phyloP scores from a whole-genome alignment of 2,329 filamentous ascomycete species.

The Monosporascus sp. region DNA sequence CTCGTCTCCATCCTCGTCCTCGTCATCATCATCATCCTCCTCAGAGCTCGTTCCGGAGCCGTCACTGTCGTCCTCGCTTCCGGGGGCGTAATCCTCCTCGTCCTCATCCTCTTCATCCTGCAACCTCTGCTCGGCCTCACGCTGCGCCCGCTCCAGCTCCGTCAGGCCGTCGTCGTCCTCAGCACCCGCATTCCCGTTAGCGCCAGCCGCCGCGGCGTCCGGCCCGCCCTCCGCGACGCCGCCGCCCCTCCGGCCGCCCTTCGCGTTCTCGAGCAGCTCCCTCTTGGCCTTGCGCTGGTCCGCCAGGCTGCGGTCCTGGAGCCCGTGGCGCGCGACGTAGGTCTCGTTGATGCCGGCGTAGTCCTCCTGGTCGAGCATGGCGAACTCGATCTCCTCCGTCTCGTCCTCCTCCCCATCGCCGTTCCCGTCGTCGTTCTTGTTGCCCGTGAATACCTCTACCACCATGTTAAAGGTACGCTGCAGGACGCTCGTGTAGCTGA shows the following conservation, averaged over 20 bases:
- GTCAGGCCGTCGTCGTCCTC: constrained; percentile 40
- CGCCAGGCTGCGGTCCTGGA: constrained; percentile 65
- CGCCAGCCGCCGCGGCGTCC: constrained; percentile 26
- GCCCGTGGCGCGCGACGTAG: constrained; percentile 56
- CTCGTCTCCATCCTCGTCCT: constrained; percentile 34
- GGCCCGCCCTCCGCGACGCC: constrained; percentile 30
- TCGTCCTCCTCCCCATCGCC: constrained; percentile 33
- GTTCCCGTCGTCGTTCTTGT: background rate
- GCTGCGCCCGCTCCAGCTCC: constrained; percentile 44
- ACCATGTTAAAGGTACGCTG: constrained; percentile 66
- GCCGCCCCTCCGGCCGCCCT: constrained; percentile 41
- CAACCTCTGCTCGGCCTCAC: constrained; percentile 46
- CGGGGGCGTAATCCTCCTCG: constrained; percentile 63
- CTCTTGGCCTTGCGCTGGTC: constrained; percentile 62
- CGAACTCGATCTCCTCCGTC: constrained; percentile 60
- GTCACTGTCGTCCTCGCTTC: constrained; percentile 54
- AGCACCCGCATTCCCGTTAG: constrained; percentile 42
- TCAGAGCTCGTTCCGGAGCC: constrained; percentile 48
- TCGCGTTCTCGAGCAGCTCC: constrained; percentile 54
- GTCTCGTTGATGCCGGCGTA: constrained; percentile 56
- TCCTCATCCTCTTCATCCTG: constrained; percentile 59
- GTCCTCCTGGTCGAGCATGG: constrained; percentile 66
- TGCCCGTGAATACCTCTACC: constrained; percentile 49
- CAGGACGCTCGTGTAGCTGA: constrained; percentile 64
- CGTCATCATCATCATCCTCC: constrained; percentile 47